These are phyloP conservation scores for Tetrapisispora taiwanensis DNA, from an alignment of 805 yeast species.

Conservation along the genomic window DNA sequence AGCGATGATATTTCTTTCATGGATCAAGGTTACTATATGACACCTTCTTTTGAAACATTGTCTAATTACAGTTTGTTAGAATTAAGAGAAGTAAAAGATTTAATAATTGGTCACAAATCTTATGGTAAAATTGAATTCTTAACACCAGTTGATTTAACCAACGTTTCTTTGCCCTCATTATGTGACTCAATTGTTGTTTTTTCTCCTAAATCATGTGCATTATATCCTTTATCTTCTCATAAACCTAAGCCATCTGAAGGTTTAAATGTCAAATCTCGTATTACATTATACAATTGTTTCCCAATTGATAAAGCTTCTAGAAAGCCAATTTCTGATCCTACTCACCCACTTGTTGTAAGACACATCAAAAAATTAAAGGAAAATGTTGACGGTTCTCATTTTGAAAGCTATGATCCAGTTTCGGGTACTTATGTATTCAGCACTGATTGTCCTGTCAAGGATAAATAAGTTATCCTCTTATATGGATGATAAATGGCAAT, in stretches of 20 bases:
- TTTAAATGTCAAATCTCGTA: constrained; percentile 60
- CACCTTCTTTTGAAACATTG: constrained; percentile 61
- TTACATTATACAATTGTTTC: constrained; percentile 69
- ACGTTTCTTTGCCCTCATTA: constrained; percentile 49
- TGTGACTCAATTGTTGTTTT: constrained; percentile 57
- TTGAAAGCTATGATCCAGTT: constrained; percentile 64
- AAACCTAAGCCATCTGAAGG: constrained; percentile 73
- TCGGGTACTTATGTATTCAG: constrained; percentile 63
- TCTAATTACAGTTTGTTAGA: constrained; percentile 49
- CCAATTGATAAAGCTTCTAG: constrained; percentile 64
- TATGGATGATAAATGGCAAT: no score
- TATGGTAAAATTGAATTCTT: constrained; percentile 68
- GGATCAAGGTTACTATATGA: constrained; percentile 75
- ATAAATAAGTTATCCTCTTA: background rate
- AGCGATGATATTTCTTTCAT: constrained; percentile 39
- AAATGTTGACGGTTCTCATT: constrained; percentile 43
- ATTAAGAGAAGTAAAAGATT: constrained; percentile 49
- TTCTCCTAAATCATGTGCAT: constrained; percentile 46
- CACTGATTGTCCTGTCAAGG: constrained; percentile 18
- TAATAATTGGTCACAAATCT: constrained; percentile 63
- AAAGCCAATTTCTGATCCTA: constrained; percentile 65
- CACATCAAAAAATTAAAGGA: constrained; percentile 60
- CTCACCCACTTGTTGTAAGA: constrained; percentile 54
- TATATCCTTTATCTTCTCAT: constrained; percentile 57
- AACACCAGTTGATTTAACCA: constrained; percentile 72